Evolutionary conservation across 257 asterid genomes (phyloP).

Genomic region (Paraleonurus japonicus): DNA sequence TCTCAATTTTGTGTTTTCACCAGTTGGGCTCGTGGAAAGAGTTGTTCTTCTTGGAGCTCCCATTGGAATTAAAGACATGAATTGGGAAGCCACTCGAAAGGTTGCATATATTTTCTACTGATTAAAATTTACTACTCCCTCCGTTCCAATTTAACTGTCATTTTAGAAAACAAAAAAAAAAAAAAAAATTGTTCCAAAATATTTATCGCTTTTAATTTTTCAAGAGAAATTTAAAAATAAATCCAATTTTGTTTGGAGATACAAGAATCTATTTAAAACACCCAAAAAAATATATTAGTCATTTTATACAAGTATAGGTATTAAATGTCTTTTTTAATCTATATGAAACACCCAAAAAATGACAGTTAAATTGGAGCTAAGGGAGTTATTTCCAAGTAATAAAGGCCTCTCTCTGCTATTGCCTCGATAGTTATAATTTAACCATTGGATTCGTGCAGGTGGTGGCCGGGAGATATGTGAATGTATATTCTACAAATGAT

Average conservation of each 20-base stretch:
- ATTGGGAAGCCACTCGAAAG: conserved; percentile 94
- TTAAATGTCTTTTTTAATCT: too few relatives aligned
- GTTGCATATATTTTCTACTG: conserved; percentile 32
- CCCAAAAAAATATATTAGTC: too few relatives aligned
- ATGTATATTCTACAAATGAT: conserved; percentile 78
- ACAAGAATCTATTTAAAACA: too few relatives aligned
- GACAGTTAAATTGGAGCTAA: too few relatives aligned
- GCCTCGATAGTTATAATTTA: conserved; percentile 18
- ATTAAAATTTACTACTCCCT: neutral
- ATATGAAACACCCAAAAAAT: too few relatives aligned
- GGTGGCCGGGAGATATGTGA: conserved; percentile 91
- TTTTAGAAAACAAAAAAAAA: too few relatives aligned
- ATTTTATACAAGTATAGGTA: too few relatives aligned
- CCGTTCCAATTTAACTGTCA: too few relatives aligned
- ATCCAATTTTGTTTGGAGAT: too few relatives aligned
- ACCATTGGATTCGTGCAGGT: conserved; percentile 45
- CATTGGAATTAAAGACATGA: conserved; percentile 73
- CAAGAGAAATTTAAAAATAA: too few relatives aligned
- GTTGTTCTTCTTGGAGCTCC: conserved; percentile 98
- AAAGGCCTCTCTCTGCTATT: neutral
- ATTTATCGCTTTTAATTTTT: too few relatives aligned
- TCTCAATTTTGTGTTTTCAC: conserved; percentile 11
- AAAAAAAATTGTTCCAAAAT: too few relatives aligned
- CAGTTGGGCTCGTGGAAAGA: conserved; percentile 86
- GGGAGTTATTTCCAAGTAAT: conserved; percentile 1